A percentile compares a stretch with the other conserved stretches of the same genome.
Conservation (phyloP, 2,329 filamentous ascomycete species). For the Alternaria sp. region DNA sequence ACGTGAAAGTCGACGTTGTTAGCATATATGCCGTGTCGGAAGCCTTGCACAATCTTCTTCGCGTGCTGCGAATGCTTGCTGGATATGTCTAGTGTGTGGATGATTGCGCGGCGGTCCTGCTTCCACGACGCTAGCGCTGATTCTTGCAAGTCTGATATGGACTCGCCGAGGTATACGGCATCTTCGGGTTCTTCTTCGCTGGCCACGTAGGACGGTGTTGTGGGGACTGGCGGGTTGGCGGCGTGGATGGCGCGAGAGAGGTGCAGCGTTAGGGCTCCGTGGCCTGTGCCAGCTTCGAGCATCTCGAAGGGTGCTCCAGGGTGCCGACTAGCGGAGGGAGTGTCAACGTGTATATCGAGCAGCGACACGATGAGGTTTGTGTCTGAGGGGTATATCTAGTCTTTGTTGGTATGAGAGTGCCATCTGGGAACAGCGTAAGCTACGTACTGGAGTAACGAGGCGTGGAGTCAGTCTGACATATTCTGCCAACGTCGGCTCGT, state of each 20-base stretch:
- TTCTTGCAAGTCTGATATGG: slow-evolving; percentile 43
- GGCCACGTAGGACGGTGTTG: slow-evolving; percentile 25
- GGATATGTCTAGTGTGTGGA: slow-evolving; percentile 77
- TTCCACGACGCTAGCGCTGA: slow-evolving; percentile 50
- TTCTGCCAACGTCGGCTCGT: slow-evolving; percentile 74
- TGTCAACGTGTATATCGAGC: slow-evolving; percentile 73
- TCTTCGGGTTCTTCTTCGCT: slow-evolving; percentile 37
- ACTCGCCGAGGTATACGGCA: slow-evolving; percentile 45
- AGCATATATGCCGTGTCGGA: slow-evolving; percentile 74
- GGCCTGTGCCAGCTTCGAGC: slow-evolving; percentile 85
- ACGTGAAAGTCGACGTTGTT: slow-evolving; percentile 77
- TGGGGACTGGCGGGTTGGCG: slow-evolving; percentile 67
- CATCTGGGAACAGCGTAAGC: not conserved
- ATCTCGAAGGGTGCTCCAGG: slow-evolving; percentile 68
- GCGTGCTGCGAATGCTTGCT: slow-evolving; percentile 70
- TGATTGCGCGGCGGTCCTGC: slow-evolving; percentile 67
- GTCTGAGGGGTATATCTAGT: slow-evolving; percentile 76
- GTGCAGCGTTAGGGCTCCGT: slow-evolving; percentile 79
- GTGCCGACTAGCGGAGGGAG: slow-evolving; percentile 45
- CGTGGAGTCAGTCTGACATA: slow-evolving; percentile 74
- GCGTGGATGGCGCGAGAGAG: slow-evolving; percentile 78
- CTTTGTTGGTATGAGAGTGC: slow-evolving; percentile 15
- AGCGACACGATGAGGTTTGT: slow-evolving; percentile 77
- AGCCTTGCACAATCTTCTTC: slow-evolving; percentile 69
- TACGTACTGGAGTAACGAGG: slow-evolving; percentile 75